A percentile compares a stretch with the other conserved stretches of the same genome.
These are phyloP conservation scores for Canavalia gladiata DNA, from an alignment of 306 rosid genomes.

Conservation along the genomic window DNA sequence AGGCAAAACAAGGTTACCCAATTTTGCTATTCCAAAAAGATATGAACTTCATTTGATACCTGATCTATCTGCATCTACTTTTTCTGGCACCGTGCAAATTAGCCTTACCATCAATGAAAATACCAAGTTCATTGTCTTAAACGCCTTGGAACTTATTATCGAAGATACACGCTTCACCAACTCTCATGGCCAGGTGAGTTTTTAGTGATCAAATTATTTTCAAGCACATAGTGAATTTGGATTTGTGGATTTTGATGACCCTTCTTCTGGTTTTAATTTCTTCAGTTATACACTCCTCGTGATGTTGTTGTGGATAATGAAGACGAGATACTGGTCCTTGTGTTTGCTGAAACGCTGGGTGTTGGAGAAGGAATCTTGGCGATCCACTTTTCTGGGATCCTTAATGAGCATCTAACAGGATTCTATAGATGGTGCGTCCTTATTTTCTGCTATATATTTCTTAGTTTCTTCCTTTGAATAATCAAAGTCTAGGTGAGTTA, in stretches of 20 bases:
- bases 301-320: slow-evolving; percentile 62
- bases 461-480: background rate
- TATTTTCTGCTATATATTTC: background rate
- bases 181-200: slow-evolving; percentile 56
- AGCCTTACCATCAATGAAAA: slow-evolving; percentile 47
- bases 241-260: background rate
- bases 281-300: slow-evolving; percentile 52
- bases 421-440: slow-evolving; percentile 61
- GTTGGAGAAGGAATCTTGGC: slow-evolving; percentile 59
- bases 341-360: slow-evolving; percentile 60
- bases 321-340: slow-evolving; percentile 67
- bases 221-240: slow-evolving; percentile 25
- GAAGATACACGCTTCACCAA: slow-evolving; percentile 54
- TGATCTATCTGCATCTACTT: slow-evolving; percentile 62
- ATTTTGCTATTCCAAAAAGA: slow-evolving; percentile 59
- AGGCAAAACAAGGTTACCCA: slow-evolving; percentile 66
- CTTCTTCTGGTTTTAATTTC: slow-evolving; percentile 25
- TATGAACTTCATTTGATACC: slow-evolving; percentile 68
- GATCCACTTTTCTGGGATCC: slow-evolving; percentile 68
- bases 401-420: slow-evolving; percentile 65
- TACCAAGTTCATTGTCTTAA: slow-evolving; percentile 63
- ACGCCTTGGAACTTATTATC: slow-evolving; percentile 64
- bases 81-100: slow-evolving; percentile 57
- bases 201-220: background rate
- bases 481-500: too few species aligned